A percentile compares a stretch with the other conserved stretches of the same genome.
phyloP scores from a whole-genome alignment of 83 land plant species.

The Thuja plicata region DNA sequence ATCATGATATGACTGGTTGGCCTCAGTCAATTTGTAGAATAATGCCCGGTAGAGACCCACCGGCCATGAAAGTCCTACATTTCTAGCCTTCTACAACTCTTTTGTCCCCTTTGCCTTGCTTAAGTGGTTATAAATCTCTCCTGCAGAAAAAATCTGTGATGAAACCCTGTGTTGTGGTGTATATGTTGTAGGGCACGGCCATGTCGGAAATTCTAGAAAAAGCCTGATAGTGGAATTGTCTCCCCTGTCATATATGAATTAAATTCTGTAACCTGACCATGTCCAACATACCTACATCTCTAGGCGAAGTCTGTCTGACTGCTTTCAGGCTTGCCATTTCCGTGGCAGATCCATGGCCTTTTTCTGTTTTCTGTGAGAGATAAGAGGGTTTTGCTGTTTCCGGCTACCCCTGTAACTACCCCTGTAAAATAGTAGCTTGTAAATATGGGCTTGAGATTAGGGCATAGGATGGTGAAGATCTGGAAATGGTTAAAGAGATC shows the following conservation, averaged over 20 bases:
- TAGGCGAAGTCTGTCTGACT: conserved; percentile 32
- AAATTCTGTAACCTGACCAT: background rate
- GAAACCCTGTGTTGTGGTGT: too few species aligned
- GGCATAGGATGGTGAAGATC: background rate
- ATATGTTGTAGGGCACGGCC: too few species aligned
- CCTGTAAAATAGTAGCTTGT: background rate
- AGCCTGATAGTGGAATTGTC: background rate
- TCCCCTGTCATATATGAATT: background rate
- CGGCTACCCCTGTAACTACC: background rate
- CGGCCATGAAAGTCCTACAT: too few species aligned
- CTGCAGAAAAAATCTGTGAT: too few species aligned
- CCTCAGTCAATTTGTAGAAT: too few species aligned
- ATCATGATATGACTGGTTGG: too few species aligned
- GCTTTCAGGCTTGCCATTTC: conserved; percentile 36
- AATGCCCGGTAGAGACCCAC: too few species aligned
- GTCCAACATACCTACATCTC: conserved; percentile 37
- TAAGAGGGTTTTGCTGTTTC: background rate
- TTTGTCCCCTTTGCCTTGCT: too few species aligned
- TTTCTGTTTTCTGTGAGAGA: conserved; percentile 13
- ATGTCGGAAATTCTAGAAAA: too few species aligned
- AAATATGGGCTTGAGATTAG: background rate
- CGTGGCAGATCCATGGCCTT: conserved; percentile 43
- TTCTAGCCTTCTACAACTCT: too few species aligned
- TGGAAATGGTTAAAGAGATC: background rate
- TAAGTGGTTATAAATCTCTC: too few species aligned